These are phyloP conservation scores for Gastrodia elata DNA, from an alignment of 106 monocot species.

Conservation along the genomic window DNA sequence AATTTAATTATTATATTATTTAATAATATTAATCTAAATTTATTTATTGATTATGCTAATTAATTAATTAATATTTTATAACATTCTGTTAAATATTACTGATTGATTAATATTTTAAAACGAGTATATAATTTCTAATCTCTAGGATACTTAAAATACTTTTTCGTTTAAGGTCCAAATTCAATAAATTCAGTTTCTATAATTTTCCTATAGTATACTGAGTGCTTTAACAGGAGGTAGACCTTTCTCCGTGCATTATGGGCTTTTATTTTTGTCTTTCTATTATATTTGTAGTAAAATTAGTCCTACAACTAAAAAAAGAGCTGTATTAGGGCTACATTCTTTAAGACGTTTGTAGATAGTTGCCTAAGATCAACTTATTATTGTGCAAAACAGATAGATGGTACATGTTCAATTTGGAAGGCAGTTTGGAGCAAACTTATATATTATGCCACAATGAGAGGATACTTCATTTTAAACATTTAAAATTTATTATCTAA, in stretches of 20 bases:
- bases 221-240: too few relatives aligned
- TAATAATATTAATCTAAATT: too few relatives aligned
- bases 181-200: too few relatives aligned
- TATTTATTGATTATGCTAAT: too few relatives aligned
- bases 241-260: not conserved
- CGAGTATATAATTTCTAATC: not conserved
- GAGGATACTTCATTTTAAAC: not conserved
- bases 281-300: not conserved
- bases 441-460: not conserved
- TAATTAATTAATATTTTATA: too few relatives aligned
- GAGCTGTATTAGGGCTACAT: not conserved
- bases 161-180: too few relatives aligned
- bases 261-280: not conserved
- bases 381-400: constrained; percentile 31
- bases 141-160: too few relatives aligned
- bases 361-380: not conserved
- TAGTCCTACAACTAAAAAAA: not conserved
- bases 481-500: not conserved
- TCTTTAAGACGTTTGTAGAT: not conserved
- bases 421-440: too few relatives aligned
- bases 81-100: too few relatives aligned
- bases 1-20: too few relatives aligned
- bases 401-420: constrained; percentile 91
- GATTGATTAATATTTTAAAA: not conserved
- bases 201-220: too few relatives aligned